Evolutionary conservation across 2,329 filamentous ascomycete species (phyloP), one percentile per base, ranked within the genome.

Genomic region (Exophiala xenobiotica): DNA sequence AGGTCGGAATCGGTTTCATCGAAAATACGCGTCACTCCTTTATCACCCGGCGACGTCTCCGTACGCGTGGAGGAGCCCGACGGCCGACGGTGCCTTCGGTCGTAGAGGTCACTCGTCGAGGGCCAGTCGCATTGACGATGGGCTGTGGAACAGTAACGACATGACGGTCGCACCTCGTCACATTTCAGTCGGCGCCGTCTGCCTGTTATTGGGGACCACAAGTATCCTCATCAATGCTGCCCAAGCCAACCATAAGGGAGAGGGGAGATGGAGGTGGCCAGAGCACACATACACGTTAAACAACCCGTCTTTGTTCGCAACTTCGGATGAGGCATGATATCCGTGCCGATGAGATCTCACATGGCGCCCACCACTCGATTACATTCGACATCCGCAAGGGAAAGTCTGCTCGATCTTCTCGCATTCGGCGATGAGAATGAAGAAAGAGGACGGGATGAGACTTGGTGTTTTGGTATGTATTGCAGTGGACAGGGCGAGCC

Each of bases 231-330:
- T 6, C 11, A 2, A 14, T 22, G 12, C 12, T 22, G 11, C 12
- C 11, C 6, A 18, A 7, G 6, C 2, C 19, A 6, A 31, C 4
- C n/a, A 45, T 6, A 14, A 9, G 29, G 29, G 2, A 4, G 37
- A 6, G 37, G 4, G 27, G 18, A 12, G n/a, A n/a, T n/a, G n/a
- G n/a, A n/a, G n/a, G n/a, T n/a, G n/a, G n/a, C n/a, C n/a, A n/a
- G n/a, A n/a, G n/a, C n/a, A n/a, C n/a, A 41, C 46, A 11, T 33
- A 49, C 46, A 49, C 7, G 46, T 49, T 8, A 41, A 31, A n/a
- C 46, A 49, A 9, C 46, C 46, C 23, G 18, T 49, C 31, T 49
- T 49, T 3, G 46, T 49, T 22, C 46, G n/a, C 19, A 48, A 23
- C 24, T 20, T 40, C 18, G 46, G 33, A 19, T 41, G 40, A 12